Evolutionary conservation across 2,329 filamentous ascomycete species (phyloP), one percentile per base, ranked within the genome.

Genomic region (Cladosporium sp.): DNA sequence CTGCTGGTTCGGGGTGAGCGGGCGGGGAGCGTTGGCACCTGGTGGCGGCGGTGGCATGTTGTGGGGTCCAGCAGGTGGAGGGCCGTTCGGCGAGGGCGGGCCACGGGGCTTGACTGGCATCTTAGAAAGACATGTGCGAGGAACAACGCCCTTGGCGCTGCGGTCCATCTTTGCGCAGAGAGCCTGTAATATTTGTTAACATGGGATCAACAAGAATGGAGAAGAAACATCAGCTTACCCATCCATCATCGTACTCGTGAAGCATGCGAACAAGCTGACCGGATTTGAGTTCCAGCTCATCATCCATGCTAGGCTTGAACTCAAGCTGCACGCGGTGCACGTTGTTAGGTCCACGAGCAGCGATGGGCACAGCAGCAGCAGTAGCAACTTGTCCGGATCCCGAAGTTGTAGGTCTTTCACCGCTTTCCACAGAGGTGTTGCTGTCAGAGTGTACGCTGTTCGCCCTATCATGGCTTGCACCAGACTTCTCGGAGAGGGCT

Each of bases 231-330:
- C 18, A 35, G 85, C 91, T 85, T 86, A 94, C 91, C 95, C 95
- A 99, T 73, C 95, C 95, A 80, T 99, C 95, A 76, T 99, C 95
- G 74, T 98, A 99, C 79, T 97, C 93, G 75, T 98, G 94, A 62
- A 98, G 83, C 69, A 99, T 83, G 69, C 94, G 87, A 60, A 98
- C 92, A 58, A 99, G 84, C 68, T 96, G 89, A 62, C 95, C 95
- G 66, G 89, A 87, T 68, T 83, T 86, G 53, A 99, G 84, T 68
- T 88, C 91, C 74, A 99, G 83, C 79, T 99, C 95, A 75, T 99
- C 95, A 6, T 92, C 90, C 84, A 98, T 89, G 3, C 91, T 94
- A 29, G 95, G 93, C 77, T 88, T 90, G 79, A 98, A 99, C 78
- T 97, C 93, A 71, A 98, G 87, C 78, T 97, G 92, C 37, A 98